A percentile compares a stretch with the other conserved stretches of the same genome.
Evolutionary conservation across 352 stramenopile species (phyloP).

Genomic region (Pythium rhizo-oryzae): DNA sequence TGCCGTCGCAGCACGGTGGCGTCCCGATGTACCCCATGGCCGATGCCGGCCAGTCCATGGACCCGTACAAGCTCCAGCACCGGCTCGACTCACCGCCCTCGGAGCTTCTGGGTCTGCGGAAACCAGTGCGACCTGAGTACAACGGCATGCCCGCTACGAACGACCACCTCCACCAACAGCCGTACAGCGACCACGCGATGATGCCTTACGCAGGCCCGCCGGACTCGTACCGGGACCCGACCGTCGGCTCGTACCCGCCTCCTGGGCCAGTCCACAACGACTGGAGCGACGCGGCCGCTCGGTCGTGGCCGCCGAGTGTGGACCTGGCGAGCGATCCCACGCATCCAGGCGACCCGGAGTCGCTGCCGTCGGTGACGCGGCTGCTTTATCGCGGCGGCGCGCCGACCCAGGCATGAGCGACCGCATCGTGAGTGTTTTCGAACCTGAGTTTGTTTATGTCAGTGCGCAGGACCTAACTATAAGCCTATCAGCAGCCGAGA

Average conservation of each 20-base stretch:
- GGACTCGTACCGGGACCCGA: constrained; percentile 17
- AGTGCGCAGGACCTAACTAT: constrained; percentile 12
- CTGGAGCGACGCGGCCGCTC: constrained; percentile 26
- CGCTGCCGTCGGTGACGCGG: constrained; percentile 67
- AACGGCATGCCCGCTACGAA: background rate
- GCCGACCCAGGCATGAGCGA: background rate
- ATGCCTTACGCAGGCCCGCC: constrained; percentile 18
- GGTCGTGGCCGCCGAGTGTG: constrained; percentile 11
- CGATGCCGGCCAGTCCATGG: constrained; percentile 7
- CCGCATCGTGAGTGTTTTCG: background rate
- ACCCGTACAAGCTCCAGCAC: constrained; percentile 23
- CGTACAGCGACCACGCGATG: constrained; percentile 28
- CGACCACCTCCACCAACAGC: constrained; percentile 1
- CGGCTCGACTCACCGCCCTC: constrained; percentile 14
- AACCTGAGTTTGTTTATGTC: constrained; percentile 17
- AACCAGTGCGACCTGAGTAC: constrained; percentile 19
- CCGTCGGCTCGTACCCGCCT: constrained; percentile 5
- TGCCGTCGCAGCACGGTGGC: background rate
- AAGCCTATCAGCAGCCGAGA: background rate
- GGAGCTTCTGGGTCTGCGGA: constrained; percentile 13
- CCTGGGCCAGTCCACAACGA: background rate
- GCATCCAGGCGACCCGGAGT: constrained; percentile 37
- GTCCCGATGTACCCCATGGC: background rate
- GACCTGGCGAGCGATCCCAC: constrained; percentile 13
- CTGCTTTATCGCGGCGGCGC: constrained; percentile 43